phyloP scores from a whole-genome alignment of 2,329 filamentous ascomycete species.

The Orbilia oligospora region DNA sequence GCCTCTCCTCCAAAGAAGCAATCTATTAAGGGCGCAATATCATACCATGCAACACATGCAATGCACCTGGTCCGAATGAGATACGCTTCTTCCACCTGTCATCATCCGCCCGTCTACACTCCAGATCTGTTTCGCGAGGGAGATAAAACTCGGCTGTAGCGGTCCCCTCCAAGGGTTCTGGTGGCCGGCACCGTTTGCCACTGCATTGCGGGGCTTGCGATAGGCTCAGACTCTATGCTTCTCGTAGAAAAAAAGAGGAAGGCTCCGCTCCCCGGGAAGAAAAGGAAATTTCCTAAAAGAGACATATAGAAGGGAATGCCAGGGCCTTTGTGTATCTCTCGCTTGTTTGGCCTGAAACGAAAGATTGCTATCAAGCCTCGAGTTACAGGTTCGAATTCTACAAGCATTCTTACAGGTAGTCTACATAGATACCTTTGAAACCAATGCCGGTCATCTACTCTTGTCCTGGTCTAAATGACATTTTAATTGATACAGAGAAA shows the following conservation, averaged over 20 bases:
- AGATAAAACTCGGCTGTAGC: slow-evolving; percentile 9
- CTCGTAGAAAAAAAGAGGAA: not conserved
- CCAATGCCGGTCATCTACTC: not conserved
- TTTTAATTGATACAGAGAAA: not conserved
- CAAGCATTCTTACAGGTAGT: not conserved
- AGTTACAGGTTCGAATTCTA: slow-evolving; percentile 9
- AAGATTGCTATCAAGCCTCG: slow-evolving; percentile 11
- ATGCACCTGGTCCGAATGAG: slow-evolving; percentile 35
- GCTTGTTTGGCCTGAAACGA: slow-evolving; percentile 29
- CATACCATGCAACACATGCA: slow-evolving; percentile 32
- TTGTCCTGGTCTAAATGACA: not conserved
- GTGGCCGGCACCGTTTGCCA: slow-evolving; percentile 46
- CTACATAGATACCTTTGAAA: not conserved
- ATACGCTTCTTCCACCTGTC: slow-evolving; percentile 24
- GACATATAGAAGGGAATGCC: slow-evolving; percentile 21
- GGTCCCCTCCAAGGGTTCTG: slow-evolving; percentile 32
- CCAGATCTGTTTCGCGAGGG: slow-evolving; percentile 28
- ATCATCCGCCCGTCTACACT: slow-evolving; percentile 14
- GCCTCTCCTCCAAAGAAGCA: slow-evolving; percentile 17
- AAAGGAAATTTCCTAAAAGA: slow-evolving; percentile 41
- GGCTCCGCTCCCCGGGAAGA: slow-evolving; percentile 25
- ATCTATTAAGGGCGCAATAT: slow-evolving; percentile 18
- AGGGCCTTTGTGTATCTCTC: slow-evolving; percentile 28
- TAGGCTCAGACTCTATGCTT: slow-evolving; percentile 32
- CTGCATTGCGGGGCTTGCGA: slow-evolving; percentile 18